Percentiles rank a stretch among this genome's conserved stretches.
These are phyloP conservation scores for Peterozyma toletana DNA, from an alignment of 805 yeast species.

Conservation along the genomic window DNA sequence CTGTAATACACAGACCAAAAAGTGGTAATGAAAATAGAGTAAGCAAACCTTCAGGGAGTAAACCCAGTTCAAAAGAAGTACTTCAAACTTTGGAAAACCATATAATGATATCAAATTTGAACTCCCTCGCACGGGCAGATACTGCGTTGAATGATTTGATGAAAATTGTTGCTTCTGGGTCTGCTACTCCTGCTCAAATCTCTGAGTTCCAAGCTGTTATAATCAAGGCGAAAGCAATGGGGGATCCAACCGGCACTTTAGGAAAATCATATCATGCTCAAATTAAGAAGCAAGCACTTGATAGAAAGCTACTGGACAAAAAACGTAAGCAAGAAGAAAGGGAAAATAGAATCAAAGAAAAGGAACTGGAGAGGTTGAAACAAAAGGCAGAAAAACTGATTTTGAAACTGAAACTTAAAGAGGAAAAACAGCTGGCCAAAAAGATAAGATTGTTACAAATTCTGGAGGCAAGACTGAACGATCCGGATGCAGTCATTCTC, in stretches of 20 bases:
- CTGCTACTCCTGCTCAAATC: constrained; percentile 66
- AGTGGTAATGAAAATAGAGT: not conserved
- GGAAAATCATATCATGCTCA: constrained; percentile 6
- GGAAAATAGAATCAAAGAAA: constrained; percentile 9
- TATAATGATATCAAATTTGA: constrained; percentile 79
- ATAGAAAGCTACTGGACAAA: constrained; percentile 11
- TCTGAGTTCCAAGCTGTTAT: constrained; percentile 75
- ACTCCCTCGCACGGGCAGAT: constrained; percentile 73
- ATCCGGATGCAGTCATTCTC: constrained; percentile 13
- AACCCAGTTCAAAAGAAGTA: constrained; percentile 14
- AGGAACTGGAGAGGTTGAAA: constrained; percentile 11
- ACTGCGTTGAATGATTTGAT: constrained; percentile 60
- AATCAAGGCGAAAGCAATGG: constrained; percentile 71
- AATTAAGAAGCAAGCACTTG: constrained; percentile 9
- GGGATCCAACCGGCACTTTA: constrained; percentile 21
- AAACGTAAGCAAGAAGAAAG: constrained; percentile 9
- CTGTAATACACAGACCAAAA: not conserved
- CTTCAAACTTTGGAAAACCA: constrained; percentile 60
- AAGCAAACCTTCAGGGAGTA: not conserved
- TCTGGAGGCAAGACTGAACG: constrained; percentile 12
- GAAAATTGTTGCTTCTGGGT: constrained; percentile 82
- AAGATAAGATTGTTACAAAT: constrained; percentile 7
- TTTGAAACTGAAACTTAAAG: constrained; percentile 10
- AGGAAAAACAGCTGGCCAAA: constrained; percentile 15
- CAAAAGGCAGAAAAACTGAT: constrained; percentile 8